phyloP scores from a whole-genome alignment of 78 protist species.

The Polysphondylium violaceum region DNA sequence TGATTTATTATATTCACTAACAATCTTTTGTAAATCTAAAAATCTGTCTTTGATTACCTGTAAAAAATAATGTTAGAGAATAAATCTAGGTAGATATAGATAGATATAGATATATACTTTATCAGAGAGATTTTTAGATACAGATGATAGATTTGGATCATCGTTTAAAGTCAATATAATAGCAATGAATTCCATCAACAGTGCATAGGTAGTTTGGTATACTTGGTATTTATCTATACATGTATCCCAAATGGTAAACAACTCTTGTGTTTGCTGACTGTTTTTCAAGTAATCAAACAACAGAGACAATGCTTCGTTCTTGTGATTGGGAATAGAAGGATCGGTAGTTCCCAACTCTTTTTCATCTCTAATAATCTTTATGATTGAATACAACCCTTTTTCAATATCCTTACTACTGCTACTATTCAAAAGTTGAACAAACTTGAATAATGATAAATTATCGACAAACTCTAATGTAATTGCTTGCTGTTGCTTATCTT shows the following conservation, averaged over 20 bases:
- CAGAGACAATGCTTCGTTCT: not conserved
- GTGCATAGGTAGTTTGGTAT: not conserved
- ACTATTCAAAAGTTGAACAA: constrained; percentile 1
- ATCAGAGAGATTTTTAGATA: constrained; percentile 16
- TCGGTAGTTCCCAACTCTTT: not conserved
- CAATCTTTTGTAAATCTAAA: not conserved
- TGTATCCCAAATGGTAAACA: constrained; percentile 32
- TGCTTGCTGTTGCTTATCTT: too few species aligned
- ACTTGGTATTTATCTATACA: constrained; percentile 47
- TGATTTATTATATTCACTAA: not conserved
- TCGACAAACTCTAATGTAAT: constrained; percentile 15
- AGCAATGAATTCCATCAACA: constrained; percentile 36
- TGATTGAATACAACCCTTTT: constrained; percentile 29
- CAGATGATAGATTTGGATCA: constrained; percentile 24
- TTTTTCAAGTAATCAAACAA: constrained; percentile 31
- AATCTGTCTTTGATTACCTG: not conserved
- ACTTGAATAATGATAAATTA: constrained; percentile 28
- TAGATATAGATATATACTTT: not conserved
- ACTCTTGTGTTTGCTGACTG: constrained; percentile 5
- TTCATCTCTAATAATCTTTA: constrained; percentile 34
- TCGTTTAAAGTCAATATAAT: constrained; percentile 43
- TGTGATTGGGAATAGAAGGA: not conserved
- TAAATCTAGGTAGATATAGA: not conserved
- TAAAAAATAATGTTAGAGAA: not conserved
- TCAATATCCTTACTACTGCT: constrained; percentile 15